Conservation (phyloP, 2,329 filamentous ascomycete species). For the Botryotinia calthae region DNA sequence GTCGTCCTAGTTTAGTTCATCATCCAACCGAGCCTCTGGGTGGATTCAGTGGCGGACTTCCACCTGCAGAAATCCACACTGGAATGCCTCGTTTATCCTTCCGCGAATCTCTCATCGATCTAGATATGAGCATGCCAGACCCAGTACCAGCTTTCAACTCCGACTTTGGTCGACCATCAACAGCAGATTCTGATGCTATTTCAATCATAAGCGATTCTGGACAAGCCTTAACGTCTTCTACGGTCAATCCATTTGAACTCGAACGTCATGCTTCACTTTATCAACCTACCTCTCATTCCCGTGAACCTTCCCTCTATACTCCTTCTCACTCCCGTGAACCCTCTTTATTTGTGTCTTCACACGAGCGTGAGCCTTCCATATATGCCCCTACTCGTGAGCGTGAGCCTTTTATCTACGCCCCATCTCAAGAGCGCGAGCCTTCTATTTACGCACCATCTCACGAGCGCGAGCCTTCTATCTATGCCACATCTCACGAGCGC, state of each 20-base stretch:
- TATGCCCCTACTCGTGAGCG: slow-evolving; percentile 54
- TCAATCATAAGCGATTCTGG: slow-evolving; percentile 56
- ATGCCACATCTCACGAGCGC: slow-evolving; percentile 35
- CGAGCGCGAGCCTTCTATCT: slow-evolving; percentile 59
- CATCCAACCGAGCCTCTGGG: slow-evolving; percentile 52
- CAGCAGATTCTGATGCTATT: slow-evolving; percentile 36
- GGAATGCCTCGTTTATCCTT: slow-evolving; percentile 32
- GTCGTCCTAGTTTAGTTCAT: slow-evolving; percentile 49
- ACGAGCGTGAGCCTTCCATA: slow-evolving; percentile 49
- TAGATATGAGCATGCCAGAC: slow-evolving; percentile 54
- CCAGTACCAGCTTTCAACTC: slow-evolving; percentile 32
- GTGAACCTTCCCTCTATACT: slow-evolving; percentile 56
- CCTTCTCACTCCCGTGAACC: slow-evolving; percentile 54
- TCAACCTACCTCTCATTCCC: slow-evolving; percentile 38
- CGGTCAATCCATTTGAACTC: slow-evolving; percentile 59
- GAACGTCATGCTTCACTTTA: slow-evolving; percentile 62
- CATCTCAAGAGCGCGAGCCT: slow-evolving; percentile 46
- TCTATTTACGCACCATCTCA: slow-evolving; percentile 51
- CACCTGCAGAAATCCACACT: slow-evolving; percentile 14
- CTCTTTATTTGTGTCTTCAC: slow-evolving; percentile 50
- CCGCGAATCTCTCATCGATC: slow-evolving; percentile 47
- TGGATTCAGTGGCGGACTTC: slow-evolving; percentile 29
- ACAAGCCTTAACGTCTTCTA: slow-evolving; percentile 52
- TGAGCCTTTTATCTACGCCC: slow-evolving; percentile 54
- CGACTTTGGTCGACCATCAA: slow-evolving; percentile 34